A percentile compares a stretch with the other conserved stretches of the same genome.
phyloP scores from a whole-genome alignment of 2,329 filamentous ascomycete species.

The Microdochium paspali region DNA sequence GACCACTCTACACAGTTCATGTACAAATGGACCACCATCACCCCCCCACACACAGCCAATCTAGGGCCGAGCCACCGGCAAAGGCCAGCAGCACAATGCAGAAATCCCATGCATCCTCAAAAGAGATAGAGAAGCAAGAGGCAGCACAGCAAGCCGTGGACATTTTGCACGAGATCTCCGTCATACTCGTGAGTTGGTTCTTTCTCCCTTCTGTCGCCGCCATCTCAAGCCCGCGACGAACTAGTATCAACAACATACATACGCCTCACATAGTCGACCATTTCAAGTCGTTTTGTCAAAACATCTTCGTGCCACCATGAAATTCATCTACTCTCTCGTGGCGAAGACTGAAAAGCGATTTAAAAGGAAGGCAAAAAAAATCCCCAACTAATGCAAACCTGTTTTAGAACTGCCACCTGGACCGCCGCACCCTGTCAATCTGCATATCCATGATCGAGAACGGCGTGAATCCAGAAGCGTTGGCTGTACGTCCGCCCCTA shows the following conservation, averaged over 20 bases:
- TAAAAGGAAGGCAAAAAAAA: too few species aligned
- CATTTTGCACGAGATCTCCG: constrained; percentile 77
- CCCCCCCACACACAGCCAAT: too few species aligned
- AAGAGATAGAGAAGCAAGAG: constrained; percentile 56
- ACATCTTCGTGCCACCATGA: too few species aligned
- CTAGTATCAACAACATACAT: too few species aligned
- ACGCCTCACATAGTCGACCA: too few species aligned
- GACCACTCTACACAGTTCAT: neutral
- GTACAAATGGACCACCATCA: too few species aligned
- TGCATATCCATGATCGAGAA: constrained; percentile 97
- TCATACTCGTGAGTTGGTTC: constrained; percentile 63
- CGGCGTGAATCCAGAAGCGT: constrained; percentile 88
- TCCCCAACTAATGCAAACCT: too few species aligned
- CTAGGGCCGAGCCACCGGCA: too few species aligned
- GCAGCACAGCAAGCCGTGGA: constrained; percentile 77
- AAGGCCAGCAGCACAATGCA: neutral
- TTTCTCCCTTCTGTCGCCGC: neutral
- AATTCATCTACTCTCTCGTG: too few species aligned
- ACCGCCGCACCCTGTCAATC: constrained; percentile 82
- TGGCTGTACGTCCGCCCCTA: constrained; percentile 79
- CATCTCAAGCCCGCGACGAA: too few species aligned
- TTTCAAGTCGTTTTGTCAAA: too few species aligned
- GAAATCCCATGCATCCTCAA: constrained; percentile 17
- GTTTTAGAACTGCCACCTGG: constrained; percentile 93
- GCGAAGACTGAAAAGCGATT: neutral